Evolutionary conservation across 2,329 filamentous ascomycete species (phyloP), one percentile per base, ranked within the genome.

Genomic region (Sporothrix variecibatus): DNA sequence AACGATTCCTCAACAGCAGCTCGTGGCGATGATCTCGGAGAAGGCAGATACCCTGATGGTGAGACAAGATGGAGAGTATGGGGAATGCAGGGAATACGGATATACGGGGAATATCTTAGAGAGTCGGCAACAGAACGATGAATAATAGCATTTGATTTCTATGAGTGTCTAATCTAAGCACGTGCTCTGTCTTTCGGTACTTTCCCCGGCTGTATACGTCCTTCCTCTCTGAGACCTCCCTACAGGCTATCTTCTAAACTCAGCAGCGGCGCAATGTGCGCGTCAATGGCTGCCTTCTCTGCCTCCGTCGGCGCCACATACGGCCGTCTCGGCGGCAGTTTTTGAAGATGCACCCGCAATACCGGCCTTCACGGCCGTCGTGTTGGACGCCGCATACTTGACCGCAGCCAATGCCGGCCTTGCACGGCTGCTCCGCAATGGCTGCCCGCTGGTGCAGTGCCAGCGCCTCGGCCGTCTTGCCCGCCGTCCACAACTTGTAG

Each of bases 351-450:
- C 89, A 1, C 85, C 86, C 75, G 88, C 85, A 49, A 93, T 87
- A 0, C 89, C 89, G 0, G 91, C 90, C 69, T 82, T 80, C 8
- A 73, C 70, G 7, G 89, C 91, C 49, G 88, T 88, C 76, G 86
- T 89, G 40, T 89, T 81, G 1, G 88, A 86, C 0, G 89, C 89
- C 0, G 90, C 91, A 79, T 91, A 92, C 82, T 93, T 93, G n/a
- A 88, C 89, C 1, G 86, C 85, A 9, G 90, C 90, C 90, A 77
- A 93, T 91, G 4, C 91, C 87, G 0, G 90, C 90, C 71, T 84
- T 83, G 74, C 83, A 74, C 5, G 26, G 60, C 28, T 75, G 75
- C 65, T 75, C 73, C 1, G 75, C 68, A 58, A 75, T 73, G 8
- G 26, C 20, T 31, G 75, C 75, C 23, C 31, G 20, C 23, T 28